A percentile compares a stretch with the other conserved stretches of the same genome.
These are phyloP conservation scores for Martensiomyces pterosporus DNA, from an alignment of 192 early-diverging fungal species.

Conservation along the genomic window DNA sequence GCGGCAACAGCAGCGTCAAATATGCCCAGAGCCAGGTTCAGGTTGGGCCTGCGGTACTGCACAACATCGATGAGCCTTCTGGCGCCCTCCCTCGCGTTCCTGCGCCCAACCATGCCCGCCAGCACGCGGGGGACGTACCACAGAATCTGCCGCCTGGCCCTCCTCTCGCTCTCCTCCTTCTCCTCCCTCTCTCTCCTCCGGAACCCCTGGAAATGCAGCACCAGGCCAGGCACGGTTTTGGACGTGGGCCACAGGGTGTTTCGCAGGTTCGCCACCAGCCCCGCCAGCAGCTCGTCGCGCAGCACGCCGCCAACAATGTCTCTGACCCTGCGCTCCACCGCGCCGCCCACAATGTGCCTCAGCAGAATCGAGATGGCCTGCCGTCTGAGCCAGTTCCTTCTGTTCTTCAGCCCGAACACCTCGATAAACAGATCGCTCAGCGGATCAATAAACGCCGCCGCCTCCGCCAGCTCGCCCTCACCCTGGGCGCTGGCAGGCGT, in stretches of 20 bases:
- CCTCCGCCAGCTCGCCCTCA: too few species aligned
- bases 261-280: slow-evolving; percentile 22
- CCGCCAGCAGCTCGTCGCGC: slow-evolving; percentile 24
- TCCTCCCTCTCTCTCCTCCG: slow-evolving; percentile 15
- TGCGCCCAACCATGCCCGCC: slow-evolving; percentile 74
- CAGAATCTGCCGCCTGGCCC: slow-evolving; percentile 54
- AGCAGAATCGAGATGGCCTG: slow-evolving; percentile 82
- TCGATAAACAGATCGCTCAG: slow-evolving; percentile 83
- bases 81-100: slow-evolving; percentile 78
- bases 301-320: slow-evolving; percentile 20
- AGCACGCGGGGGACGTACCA: slow-evolving; percentile 65
- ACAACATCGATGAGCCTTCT: slow-evolving; percentile 61
- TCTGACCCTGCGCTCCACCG: slow-evolving; percentile 70
- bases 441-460: slow-evolving; percentile 60
- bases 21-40: slow-evolving; percentile 68
- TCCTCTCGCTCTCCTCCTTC: slow-evolving; percentile 46
- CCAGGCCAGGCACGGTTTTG: background rate
- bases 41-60: slow-evolving; percentile 74
- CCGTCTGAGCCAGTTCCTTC: slow-evolving; percentile 82
- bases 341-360: slow-evolving; percentile 82
- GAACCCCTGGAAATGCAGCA: slow-evolving; percentile 7
- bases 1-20: slow-evolving; percentile 69
- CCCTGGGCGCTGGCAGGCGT: slow-evolving; percentile 6
- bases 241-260: slow-evolving; percentile 45
- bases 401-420: slow-evolving; percentile 86